phyloP scores from a whole-genome alignment of 352 stramenopile species.

The Globisporangium cylindrosporum region DNA sequence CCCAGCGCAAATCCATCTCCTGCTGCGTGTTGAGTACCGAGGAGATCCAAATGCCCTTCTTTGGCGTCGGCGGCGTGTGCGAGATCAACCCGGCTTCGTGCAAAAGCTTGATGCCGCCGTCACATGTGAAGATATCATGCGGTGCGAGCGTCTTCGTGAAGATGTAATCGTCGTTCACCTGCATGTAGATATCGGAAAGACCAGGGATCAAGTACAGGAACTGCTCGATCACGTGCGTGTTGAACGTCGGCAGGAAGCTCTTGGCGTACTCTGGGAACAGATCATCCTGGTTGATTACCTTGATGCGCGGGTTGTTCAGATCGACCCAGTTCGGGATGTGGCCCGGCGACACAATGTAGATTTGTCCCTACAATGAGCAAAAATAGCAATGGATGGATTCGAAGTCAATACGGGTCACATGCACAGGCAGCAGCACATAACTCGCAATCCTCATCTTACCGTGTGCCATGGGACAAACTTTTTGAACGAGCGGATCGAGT shows the following conservation, averaged over 20 bases:
- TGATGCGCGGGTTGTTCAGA: slow-evolving; percentile 75
- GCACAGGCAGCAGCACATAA: background rate
- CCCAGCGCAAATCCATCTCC: slow-evolving; percentile 84
- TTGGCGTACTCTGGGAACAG: slow-evolving; percentile 83
- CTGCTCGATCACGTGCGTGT: slow-evolving; percentile 89
- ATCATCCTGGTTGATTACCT: slow-evolving; percentile 87
- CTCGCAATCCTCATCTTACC: slow-evolving; percentile 13
- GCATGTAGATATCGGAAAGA: slow-evolving; percentile 88
- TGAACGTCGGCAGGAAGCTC: slow-evolving; percentile 78
- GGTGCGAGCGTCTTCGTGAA: slow-evolving; percentile 80
- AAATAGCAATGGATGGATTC: background rate
- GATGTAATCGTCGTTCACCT: slow-evolving; percentile 89
- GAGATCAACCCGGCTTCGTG: slow-evolving; percentile 78
- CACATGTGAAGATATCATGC: slow-evolving; percentile 87
- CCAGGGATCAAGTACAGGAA: slow-evolving; percentile 86
- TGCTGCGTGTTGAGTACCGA: slow-evolving; percentile 88
- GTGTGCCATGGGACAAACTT: slow-evolving; percentile 85
- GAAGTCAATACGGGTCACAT: background rate
- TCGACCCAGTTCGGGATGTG: slow-evolving; percentile 86
- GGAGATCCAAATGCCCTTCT: slow-evolving; percentile 87
- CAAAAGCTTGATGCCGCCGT: slow-evolving; percentile 79
- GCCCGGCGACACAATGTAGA: slow-evolving; percentile 82
- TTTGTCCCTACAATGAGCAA: slow-evolving; percentile 39
- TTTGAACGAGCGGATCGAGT: slow-evolving; percentile 81
- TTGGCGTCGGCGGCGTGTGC: slow-evolving; percentile 62